Evolutionary conservation across 179 eudicot genomes (phyloP).

Genomic region (Drosera spatulata): DNA sequence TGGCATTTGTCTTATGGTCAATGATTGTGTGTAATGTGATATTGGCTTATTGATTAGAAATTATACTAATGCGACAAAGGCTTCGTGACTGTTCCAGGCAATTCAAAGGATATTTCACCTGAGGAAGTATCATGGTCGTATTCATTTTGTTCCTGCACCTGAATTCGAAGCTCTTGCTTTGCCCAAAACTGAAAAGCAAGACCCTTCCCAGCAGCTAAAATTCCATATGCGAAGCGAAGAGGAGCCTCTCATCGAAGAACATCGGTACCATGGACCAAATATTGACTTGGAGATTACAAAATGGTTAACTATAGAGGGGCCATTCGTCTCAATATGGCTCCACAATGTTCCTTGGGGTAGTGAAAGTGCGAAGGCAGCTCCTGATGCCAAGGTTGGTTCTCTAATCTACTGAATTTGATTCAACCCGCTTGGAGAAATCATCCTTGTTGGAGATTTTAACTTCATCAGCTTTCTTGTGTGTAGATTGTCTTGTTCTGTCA

Average conservation of each 20-base stretch:
- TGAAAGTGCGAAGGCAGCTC: constrained; percentile 83
- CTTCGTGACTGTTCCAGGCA: constrained; percentile 30
- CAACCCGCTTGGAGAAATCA: background rate
- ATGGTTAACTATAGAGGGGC: constrained; percentile 85
- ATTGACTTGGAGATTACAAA: constrained; percentile 26
- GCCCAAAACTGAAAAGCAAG: constrained; percentile 22
- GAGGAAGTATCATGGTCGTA: constrained; percentile 71
- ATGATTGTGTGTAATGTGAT: background rate
- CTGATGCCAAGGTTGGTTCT: constrained; percentile 68
- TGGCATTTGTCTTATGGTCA: too few species aligned
- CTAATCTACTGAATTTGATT: background rate
- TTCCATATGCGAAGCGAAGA: constrained; percentile 16
- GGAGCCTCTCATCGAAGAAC: constrained; percentile 19
- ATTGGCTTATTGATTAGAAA: background rate
- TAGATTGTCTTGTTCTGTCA: background rate
- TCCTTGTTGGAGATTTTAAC: too few species aligned
- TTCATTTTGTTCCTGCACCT: constrained; percentile 76
- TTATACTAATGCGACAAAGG: background rate
- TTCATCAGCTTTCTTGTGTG: background rate
- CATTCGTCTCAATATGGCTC: constrained; percentile 94
- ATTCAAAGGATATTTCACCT: constrained; percentile 53
- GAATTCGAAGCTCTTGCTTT: constrained; percentile 57
- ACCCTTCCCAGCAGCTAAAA: constrained; percentile 17
- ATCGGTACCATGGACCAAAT: constrained; percentile 49
- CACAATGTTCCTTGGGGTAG: constrained; percentile 96